Base-by-base conservation (phyloP, 73 alveolate genomes). In the Durusdinium trenchii region DNA sequence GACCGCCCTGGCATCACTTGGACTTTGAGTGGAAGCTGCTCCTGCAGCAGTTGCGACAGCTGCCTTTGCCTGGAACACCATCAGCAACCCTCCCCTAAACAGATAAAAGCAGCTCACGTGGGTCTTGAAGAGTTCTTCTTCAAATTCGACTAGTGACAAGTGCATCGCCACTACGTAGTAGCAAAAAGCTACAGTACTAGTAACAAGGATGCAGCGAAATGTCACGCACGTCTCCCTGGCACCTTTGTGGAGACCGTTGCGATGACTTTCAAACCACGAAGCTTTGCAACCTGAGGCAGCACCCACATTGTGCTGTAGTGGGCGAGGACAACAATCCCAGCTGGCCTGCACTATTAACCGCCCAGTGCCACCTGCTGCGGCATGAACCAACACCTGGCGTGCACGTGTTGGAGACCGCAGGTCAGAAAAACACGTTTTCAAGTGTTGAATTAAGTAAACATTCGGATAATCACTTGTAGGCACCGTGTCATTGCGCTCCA, bases 291-390 rank as follows among this genome's bases (percentile, higher is more conserved):
- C 90, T 79, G 40, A 47, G 45, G 23, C 38, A 23, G 73, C n/a
- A 60, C 18, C 1, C 18, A 2, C 30, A 23, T 60, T 23, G 4
- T 60, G 73, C 73, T 60, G 3, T 32, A 60, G 30, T 23, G 18
- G 18, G 73, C 73, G 30, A 23, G 18, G 73, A 60, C 30, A 23
- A 23, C 73, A 60, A 23, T 23, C n/a, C 30, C 7, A 32, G 4
- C 30, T 23, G 30, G 90, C 90, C 90, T 79, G 90, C 69, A 46
- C 48, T 40, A 79, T 79, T 67, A 79, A 32, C 69, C 90, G 90
- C 38, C 90, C 90, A 35, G 90, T 79, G 46, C 90, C 90, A 79
- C 90, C 90, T 5, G 90, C 90, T 79, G 54, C 90, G 30, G 90
- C 90, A 79, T 79, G 90, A 32, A 79, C 90, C 28, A 79, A 47